Base-by-base conservation (phyloP, 1,139 yeast species). In the Yamadazyma atmosphaerica region DNA sequence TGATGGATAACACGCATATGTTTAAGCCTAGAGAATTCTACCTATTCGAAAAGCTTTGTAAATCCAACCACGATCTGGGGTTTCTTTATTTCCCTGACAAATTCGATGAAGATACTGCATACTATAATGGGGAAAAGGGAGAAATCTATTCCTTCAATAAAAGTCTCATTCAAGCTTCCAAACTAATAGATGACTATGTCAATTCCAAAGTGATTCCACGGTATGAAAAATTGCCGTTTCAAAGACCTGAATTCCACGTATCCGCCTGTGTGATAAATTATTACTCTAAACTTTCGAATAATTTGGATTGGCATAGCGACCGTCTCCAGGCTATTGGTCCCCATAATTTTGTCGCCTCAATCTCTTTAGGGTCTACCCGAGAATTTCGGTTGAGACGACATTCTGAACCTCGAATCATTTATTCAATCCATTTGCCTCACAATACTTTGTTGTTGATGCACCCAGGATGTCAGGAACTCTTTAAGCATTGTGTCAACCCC, bases 291-390 rank as follows among this genome's bases (percentile, higher is more conserved):
- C 65, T 72, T 10, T 59, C 66, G 9, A 74, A 74, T 44, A 67
- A 78, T 41, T 69, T 85, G 24, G 88, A 83, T 36, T 83, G 81
- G 77, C 94, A 85, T 54, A 79, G 88, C 2, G 94, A 85, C 55
- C 74, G 85, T 43, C 57, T 85, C 42, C 79, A 86, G 1, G 71
- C 79, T 39, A 68, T 83, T 25, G 94, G 94, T 0, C 90, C 92
- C 0, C 76, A 80, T 41, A 78, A 84, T 12, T 70, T 68, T 31
- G 79, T 85, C 35, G 86, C 81, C 0, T 79, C 89, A 1, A 40
- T 83, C 2, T 79, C 86, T 3, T 54, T 85, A 9, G 94, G 94
- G 0, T 73, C 81, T 4, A 77, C 85, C 0, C 61, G 94, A 27
- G 82, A 79, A 44, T 85, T 85, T 50, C 57, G 87, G 30, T 52